Evolutionary conservation across 768 basidiomycete species (phyloP).

Genomic region (Xerocomus spinulosus): DNA sequence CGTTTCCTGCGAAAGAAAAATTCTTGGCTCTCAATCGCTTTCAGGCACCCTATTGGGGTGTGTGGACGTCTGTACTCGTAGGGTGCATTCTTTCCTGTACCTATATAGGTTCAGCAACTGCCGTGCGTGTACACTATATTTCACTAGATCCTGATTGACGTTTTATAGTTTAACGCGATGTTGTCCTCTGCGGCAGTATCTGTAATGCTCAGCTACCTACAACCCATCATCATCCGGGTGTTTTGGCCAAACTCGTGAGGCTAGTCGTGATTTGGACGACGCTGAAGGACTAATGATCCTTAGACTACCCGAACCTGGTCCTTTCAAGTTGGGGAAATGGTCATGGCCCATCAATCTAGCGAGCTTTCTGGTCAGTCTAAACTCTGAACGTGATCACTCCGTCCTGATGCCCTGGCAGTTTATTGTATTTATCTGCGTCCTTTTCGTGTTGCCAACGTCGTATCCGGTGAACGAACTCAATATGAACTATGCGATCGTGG

Average conservation of each 20-base stretch:
- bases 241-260: constrained; percentile 51
- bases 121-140: constrained; percentile 34
- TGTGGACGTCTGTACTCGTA: constrained; percentile 50
- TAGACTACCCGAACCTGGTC: constrained; percentile 45
- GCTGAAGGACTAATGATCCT: not conserved
- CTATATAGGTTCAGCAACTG: constrained; percentile 53
- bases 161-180: constrained; percentile 48
- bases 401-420: constrained; percentile 34
- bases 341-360: constrained; percentile 49
- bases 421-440: constrained; percentile 46
- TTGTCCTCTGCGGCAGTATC: constrained; percentile 53
- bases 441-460: constrained; percentile 54
- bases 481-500: constrained; percentile 58
- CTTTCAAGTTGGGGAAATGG: constrained; percentile 50
- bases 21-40: constrained; percentile 50
- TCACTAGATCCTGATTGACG: not conserved
- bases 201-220: constrained; percentile 54
- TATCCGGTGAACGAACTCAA: constrained; percentile 44
- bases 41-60: constrained; percentile 52
- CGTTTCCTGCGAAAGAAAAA: constrained; percentile 41
- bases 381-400: not conserved
- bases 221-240: constrained; percentile 54
- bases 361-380: constrained; percentile 39
- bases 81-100: constrained; percentile 54
- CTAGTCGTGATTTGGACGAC: constrained; percentile 9